Evolutionary conservation across 1,139 yeast species (phyloP).

Genomic region (Candida sp.): DNA sequence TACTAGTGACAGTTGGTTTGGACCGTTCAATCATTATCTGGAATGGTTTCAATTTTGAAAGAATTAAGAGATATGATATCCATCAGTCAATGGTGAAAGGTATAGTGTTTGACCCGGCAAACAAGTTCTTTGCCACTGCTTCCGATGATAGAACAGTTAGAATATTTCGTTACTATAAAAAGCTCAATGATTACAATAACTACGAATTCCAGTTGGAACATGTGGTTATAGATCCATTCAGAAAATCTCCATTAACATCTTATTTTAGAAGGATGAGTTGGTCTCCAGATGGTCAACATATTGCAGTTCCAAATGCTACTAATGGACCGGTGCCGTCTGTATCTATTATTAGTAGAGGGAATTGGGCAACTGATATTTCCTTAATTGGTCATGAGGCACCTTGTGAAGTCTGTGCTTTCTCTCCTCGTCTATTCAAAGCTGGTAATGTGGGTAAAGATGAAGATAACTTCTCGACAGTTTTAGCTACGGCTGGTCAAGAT

Average conservation of each 20-base stretch:
- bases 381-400: conserved; percentile 97
- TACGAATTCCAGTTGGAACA: conserved; percentile 85
- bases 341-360: conserved; percentile 84
- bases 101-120: conserved; percentile 96
- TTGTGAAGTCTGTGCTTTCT: conserved; percentile 88
- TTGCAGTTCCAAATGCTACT: conserved; percentile 96
- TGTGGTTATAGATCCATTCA: conserved; percentile 78
- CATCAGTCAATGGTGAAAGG: conserved; percentile 98
- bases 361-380: conserved; percentile 86
- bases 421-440: conserved; percentile 62
- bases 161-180: conserved; percentile 78
- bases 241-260: conserved; percentile 86
- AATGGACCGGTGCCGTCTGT: conserved; percentile 95
- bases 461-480: conserved; percentile 42
- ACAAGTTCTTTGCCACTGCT: conserved; percentile 94
- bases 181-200: conserved; percentile 57
- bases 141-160: conserved; percentile 93
- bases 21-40: conserved; percentile 91
- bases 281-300: conserved; percentile 98
- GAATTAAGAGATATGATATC: conserved; percentile 82
- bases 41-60: conserved; percentile 91
- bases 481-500: conserved; percentile 83
- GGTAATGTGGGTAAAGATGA: conserved; percentile 15
- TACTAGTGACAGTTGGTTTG: conserved; percentile 89
- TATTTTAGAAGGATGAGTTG: conserved; percentile 91